A percentile compares a stretch with the other conserved stretches of the same genome.
Evolutionary conservation across 331 rosid species (phyloP).

Genomic region (Saraca asoca): DNA sequence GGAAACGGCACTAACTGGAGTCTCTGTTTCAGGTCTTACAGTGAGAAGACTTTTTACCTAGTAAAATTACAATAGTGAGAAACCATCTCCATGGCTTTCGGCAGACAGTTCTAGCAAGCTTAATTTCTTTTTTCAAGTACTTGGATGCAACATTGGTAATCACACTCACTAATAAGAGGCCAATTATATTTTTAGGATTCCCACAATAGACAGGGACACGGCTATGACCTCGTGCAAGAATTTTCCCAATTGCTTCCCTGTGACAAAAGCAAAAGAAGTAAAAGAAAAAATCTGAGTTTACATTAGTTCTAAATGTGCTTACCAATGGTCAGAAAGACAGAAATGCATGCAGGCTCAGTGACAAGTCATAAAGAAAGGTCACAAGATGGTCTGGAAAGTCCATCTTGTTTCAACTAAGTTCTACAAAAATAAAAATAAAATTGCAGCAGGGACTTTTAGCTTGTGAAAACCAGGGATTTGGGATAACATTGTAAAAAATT

Average conservation of each 20-base stretch:
- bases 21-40: conserved; percentile 88
- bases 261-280: conserved; percentile 11
- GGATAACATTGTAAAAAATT: background rate
- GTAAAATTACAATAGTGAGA: conserved; percentile 25
- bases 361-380: background rate
- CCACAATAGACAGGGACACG: conserved; percentile 94
- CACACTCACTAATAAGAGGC: conserved; percentile 79
- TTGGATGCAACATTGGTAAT: conserved; percentile 7
- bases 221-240: conserved; percentile 96
- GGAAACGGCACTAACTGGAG: conserved; percentile 88
- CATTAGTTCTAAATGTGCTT: conserved; percentile 17
- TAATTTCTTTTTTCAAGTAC: conserved; percentile 7
- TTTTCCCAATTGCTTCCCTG: conserved; percentile 98
- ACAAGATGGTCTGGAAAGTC: conserved; percentile 17
- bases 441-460: no score
- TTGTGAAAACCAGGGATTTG: no score
- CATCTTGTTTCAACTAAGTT: background rate
- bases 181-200: conserved; percentile 80
- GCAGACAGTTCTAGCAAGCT: conserved; percentile 11
- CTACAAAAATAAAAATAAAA: no score
- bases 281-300: background rate
- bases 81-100: background rate
- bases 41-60: conserved; percentile 95
- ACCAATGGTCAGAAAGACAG: background rate
- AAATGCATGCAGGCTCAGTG: conserved; percentile 8